Base-by-base conservation (phyloP, 139 green algal genomes). In the Chlamydomonas urium region DNA sequence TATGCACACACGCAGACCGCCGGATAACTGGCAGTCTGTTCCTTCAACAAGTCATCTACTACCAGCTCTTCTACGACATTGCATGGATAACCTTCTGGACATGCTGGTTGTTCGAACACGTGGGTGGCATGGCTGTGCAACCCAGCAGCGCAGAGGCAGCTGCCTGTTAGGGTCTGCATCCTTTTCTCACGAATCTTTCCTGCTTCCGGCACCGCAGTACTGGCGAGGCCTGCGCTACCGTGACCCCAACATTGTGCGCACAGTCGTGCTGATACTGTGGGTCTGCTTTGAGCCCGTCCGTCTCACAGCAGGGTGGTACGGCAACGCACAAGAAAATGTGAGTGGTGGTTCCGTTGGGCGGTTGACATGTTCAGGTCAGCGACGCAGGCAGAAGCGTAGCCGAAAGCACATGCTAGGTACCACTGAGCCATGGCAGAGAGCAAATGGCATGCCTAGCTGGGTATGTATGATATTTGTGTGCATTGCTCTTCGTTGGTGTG, bases 261-360 rank as follows among this genome's bases (percentile, higher is more conserved):
- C 77, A 24, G 76, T 86, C 23, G 66, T 85, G 33, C 77, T 77
- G 37, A 66, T 78, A 24, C 75, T 88, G n/a, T 88, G 79, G 79
- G 61, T 84, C 34, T n/a, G 82, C 4, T 74, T 78, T 24, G 79
- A 88, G 67, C 82, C 82, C 2, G 60, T 84, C 2, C 76, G 82
- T 5, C 34, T 86, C 29, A 29, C 53, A 17, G 71, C 74, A 14
- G 82, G 82, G 14, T 86, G 59, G 58, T 83, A 83, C 23, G 82
- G 82, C 47, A 88, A 88, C 63, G 61, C 84, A 53, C 79, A 88
- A 66, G 82, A 88, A 38, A 88, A 85, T 38, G 82, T 87, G 57
- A 75, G 80, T 33, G 21, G 2, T 31, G 19, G 4, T 14, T 8
- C 14, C 42, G 42, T 24, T 14, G 14, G 42, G 8, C 42, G 10